Conservation (phyloP, 495 filamentous ascomycete genomes). For the Xanthoparmelia taractica region DNA sequence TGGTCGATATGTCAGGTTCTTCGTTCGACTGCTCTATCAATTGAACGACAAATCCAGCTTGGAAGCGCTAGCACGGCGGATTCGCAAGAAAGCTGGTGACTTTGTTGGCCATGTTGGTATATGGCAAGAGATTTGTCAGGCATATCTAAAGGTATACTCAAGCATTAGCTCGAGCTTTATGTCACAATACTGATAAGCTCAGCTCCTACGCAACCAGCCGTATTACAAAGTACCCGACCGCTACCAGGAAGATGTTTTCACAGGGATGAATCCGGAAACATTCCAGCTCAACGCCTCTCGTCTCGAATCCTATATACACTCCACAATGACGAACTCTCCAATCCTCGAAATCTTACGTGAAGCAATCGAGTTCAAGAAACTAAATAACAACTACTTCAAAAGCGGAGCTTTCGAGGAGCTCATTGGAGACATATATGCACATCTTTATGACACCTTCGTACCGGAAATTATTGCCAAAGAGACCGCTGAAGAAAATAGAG, state of each 20-base stretch:
- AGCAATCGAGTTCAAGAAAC: conserved; percentile 76
- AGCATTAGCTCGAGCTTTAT: not conserved
- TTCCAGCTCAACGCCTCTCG: conserved; percentile 57
- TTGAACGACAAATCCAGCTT: conserved; percentile 71
- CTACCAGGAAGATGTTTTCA: conserved; percentile 73
- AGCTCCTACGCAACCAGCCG: conserved; percentile 61
- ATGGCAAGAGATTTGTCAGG: conserved; percentile 72
- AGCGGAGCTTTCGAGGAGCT: conserved; percentile 77
- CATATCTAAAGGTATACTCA: conserved; percentile 53
- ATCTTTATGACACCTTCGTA: conserved; percentile 57
- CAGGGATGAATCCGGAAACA: conserved; percentile 67
- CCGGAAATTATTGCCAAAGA: conserved; percentile 40
- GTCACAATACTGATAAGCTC: conserved; percentile 1
- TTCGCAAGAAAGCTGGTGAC: conserved; percentile 74
- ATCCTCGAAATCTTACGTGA: conserved; percentile 72
- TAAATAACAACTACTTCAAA: conserved; percentile 88
- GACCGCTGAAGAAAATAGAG: conserved; percentile 44
- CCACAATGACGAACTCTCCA: conserved; percentile 33
- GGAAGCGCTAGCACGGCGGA: conserved; percentile 70
- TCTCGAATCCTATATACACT: conserved; percentile 46
- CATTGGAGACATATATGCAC: conserved; percentile 76
- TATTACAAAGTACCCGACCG: conserved; percentile 50
- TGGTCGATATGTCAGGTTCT: conserved; percentile 76
- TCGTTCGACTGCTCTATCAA: conserved; percentile 63
- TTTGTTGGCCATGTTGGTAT: conserved; percentile 78